Base-by-base conservation (phyloP, 495 filamentous ascomycete genomes). In the Articulospora tetracladia region DNA sequence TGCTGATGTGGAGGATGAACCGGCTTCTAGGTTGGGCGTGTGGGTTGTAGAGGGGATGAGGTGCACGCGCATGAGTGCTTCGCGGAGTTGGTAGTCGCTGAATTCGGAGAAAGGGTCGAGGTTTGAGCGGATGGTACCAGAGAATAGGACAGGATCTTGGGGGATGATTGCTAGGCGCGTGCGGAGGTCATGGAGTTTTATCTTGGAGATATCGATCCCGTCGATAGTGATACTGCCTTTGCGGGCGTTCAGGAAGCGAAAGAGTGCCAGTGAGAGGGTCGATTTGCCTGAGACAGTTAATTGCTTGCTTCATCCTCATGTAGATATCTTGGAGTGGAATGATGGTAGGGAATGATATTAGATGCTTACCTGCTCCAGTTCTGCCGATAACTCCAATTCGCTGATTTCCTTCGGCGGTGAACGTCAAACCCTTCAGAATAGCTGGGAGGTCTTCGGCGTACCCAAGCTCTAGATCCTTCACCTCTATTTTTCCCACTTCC, bases 21-120 rank as follows among this genome's bases (percentile, higher is more conserved):
- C 22, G 10, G 25, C n/a, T 48, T 58, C 60, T 12, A 55, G 61
- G 10, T 48, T 41, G 8, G 61, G 61, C 11, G 55, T 63, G 22
- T 41, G 54, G 20, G 53, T 39, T 19, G 72, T 66, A 0, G 72
- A 70, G 1, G 61, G 61, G n/a, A 81, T 70, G 0, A 88, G 74
- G 49, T 85, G 79, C 8, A 87, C 84, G 0, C 81, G 77, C 44
- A 78, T 70, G 6, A 90, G 72, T 0, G 81, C 83, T 49, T 80
- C 76, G 32, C 72, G 71, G 6, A 89, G 76, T 44, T 85, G 78
- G 1, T 70, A 55, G 62, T 90, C 84, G 3, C 71, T 74, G 57
- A 83, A 75, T 32, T 80, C 66, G 30, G 78, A 69, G 56, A 80
- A 79, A 13, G 76, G 75, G 36, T 83, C 79, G 6, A 83, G 68